Base-by-base conservation (phyloP, 2,329 filamentous ascomycete species). In the Dactylella cylindrospora region DNA sequence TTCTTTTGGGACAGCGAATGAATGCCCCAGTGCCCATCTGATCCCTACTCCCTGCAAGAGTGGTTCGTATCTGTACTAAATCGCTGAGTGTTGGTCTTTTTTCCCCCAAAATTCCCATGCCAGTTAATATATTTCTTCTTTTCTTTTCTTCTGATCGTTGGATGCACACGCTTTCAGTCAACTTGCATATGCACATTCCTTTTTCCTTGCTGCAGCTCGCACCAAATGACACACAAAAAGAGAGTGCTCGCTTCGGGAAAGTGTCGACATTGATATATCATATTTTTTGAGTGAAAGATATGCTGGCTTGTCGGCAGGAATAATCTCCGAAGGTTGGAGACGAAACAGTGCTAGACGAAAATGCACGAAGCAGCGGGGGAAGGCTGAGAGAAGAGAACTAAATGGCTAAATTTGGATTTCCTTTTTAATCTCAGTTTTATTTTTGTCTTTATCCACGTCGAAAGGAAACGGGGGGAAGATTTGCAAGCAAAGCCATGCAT, bases 241-340 rank as follows among this genome's bases (percentile, higher is more conserved):
- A 54, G 49, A 13, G 29, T 49, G 40, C 35, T n/a, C n/a, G n/a
- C n/a, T n/a, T n/a, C n/a, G n/a, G n/a, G n/a, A n/a, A n/a, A n/a
- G 40, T 22, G 26, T 52, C 19, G 47, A 26, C 33, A 33, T 53
- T 46, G 41, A 61, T 53, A 61, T 61, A 61, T 61, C 55, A 61
- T 45, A 36, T 61, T 61, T 45, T 61, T 33, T 33, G 35, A 35
- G 55, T 55, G 33, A 41, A 28, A 46, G 33, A 51, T 46, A 40
- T 36, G n/a, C n/a, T n/a, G n/a, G n/a, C n/a, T n/a, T n/a, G 44
- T 53, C 55, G 55, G 55, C 36, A 61, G 36, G 36, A 52, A 53
- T 61, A 61, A 61, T 61, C 55, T 61, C 55, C 55, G 55, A 60
- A 41, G 23, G 55, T 53, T 61, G 55, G 55, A 61, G 55, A 61